Evolutionary conservation across 2,329 filamentous ascomycete genomes (phyloP), one percentile per base, ranked within the genome.

Genomic region (Xylariaceae sp.): DNA sequence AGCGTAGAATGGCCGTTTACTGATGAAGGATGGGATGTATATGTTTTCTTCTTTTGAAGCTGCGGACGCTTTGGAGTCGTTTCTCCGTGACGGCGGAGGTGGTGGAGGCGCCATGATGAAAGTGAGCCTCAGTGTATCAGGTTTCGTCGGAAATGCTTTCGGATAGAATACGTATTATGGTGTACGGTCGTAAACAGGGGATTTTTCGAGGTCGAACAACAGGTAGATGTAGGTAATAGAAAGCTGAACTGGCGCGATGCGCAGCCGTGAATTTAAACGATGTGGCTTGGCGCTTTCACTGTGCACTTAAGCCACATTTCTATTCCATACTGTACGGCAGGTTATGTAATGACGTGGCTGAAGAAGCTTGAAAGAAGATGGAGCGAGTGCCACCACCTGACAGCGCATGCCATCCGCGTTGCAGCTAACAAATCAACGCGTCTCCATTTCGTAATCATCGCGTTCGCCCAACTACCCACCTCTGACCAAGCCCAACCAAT

Each of bases 1-100:
- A 51, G 95, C 85, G 72, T 97, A 99, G 74, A 99, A 99, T 4
- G 94, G 94, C 63, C 95, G 92, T 72, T 96, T 96, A 65, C 91
- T 92, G 75, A 99, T 99, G 79, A 96, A 99, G 50, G 89, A 85
- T 5, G 94, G 94, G 67, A 99, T 99, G 78, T 99, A 99, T 71
- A 96, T 86, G 80, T 99, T 99, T 72, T 94, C 90, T 72, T 95
- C 91, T 70, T 95, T 95, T 51, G 80, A 82, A 15, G 80, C 74
- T 15, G 72, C 76, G 2, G 66, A 68, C 8, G 63, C 65, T 48
- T 63, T 64, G 58, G 57, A 56, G 57, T 65, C 62, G 41, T 63
- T 58, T 69, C 70, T 51, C 65, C 67, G 68, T 49, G 74, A 67
- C 12, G 63, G 62, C 37, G 65, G 57, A 10, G 63, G 57, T 21